Base-by-base conservation (phyloP, 352 stramenopile species). In the Phytophthora pini region DNA sequence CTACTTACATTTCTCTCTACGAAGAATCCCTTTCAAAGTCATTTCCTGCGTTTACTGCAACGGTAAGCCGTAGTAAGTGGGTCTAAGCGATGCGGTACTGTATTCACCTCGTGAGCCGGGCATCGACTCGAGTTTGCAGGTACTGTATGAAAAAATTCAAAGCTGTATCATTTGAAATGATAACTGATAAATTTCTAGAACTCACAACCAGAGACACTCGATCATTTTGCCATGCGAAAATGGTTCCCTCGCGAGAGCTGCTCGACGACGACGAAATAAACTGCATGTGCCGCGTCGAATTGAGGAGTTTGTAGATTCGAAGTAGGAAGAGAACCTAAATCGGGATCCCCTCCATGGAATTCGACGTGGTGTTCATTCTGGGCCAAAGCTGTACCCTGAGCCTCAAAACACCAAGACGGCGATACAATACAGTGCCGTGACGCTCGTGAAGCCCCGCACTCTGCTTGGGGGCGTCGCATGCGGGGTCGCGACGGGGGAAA, bases 171-270 rank as follows among this genome's bases (percentile, higher is more conserved):
- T 36, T 36, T 36, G 12, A 34, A 57, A 57, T 63, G 61, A 57
- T 68, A 68, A 62, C 60, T 68, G 52, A 51, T 29, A 68, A 68
- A 64, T 48, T 63, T 62, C n/a, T 20, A 68, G 34, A 63, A 55
- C 27, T 32, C 34, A 38, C 26, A 55, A 50, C 50, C 43, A 52
- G 44, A 53, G 44, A 63, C 52, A 68, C 7, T 59, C 39, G 8
- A 57, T 68, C 60, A 51, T 62, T 68, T 68, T 62, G 27, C 26
- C 49, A 41, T 61, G 43, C 51, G 41, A 67, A 47, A 51, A 61
- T 26, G 41, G 59, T 34, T 44, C 50, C 43, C 36, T 55, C 20
- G 24, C 11, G 6, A 31, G 27, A 5, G 27, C 27, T 34, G 31
- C 0, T 13, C 31, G 31, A 27, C 26, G 31, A 27, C 26, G 36